Base-by-base conservation (phyloP, 2,329 filamentous ascomycete species). In the Bertia moriformis region DNA sequence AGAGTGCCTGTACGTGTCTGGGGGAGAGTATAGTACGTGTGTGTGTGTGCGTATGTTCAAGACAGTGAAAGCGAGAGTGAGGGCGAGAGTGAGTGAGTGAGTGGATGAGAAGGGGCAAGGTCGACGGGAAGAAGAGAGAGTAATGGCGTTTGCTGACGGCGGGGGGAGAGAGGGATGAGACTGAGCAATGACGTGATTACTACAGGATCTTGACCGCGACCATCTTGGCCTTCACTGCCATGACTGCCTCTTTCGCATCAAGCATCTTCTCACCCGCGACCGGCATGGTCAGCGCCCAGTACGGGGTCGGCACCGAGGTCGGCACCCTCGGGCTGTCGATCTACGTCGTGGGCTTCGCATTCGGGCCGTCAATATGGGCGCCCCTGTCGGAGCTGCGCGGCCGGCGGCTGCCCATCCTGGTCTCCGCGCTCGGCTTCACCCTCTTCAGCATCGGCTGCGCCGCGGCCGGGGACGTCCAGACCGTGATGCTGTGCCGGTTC, bases 241-340 rank as follows among this genome's bases (percentile, higher is more conserved):
- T 87, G 49, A 72, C 73, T 2, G 64, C 80, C 0, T 71, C 82
- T 3, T 88, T 88, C 50, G 74, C 78, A 0, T 80, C 75, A n/a
- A 79, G 73, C 56, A 76, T 87, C 50, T 87, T 84, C 60, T 84
- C 79, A 1, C 62, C 76, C 18, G 78, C 79, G 4, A 84, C 76
- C 1, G 46, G 48, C 4, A 52, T 62, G 14, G 65, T 87, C 10
- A 69, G 73, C 3, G 41, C 43, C 2, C 56, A 76, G 47, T 88
- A 76, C 48, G 47, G 63, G 43, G 78, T 86, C 20, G 70, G 69
- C 14, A 51, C 55, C 4, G 72, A 80, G 49, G 73, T 84, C 33
- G 71, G 73, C 37, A 52, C 79, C 3, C 59, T 85, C 10, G 78
- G 78, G 15, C 67, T 83, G 0, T 77, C 77, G 0, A 65, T 83